Conservation (phyloP, 352 stramenopile genomes). For the Phytophthora pisi region DNA sequence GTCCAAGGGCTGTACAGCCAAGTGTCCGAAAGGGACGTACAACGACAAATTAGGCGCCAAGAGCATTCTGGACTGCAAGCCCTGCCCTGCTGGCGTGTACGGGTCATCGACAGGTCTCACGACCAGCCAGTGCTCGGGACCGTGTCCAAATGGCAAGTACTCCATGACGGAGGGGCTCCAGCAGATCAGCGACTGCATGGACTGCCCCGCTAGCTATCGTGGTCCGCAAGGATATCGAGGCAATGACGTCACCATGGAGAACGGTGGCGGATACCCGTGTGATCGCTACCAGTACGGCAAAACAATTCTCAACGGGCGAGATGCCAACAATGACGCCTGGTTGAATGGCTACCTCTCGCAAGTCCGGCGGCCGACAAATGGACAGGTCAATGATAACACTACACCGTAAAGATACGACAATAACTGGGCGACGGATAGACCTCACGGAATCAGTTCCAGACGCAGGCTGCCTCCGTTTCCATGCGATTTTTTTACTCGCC, state of each 20-base stretch:
- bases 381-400: constrained; percentile 36
- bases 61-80: constrained; percentile 69
- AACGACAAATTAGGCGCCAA: constrained; percentile 62
- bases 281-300: constrained; percentile 63
- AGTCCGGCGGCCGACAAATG: constrained; percentile 30
- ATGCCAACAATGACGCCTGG: constrained; percentile 35
- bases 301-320: constrained; percentile 45
- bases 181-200: constrained; percentile 59
- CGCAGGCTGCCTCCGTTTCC: too few species aligned
- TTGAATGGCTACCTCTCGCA: constrained; percentile 40
- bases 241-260: constrained; percentile 46
- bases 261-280: constrained; percentile 64
- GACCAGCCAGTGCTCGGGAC: constrained; percentile 56
- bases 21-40: constrained; percentile 76
- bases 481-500: too few species aligned
- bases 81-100: constrained; percentile 66
- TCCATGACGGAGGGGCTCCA: constrained; percentile 61
- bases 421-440: too few species aligned
- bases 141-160: constrained; percentile 75
- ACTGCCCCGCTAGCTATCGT: constrained; percentile 63
- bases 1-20: constrained; percentile 67
- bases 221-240: constrained; percentile 62
- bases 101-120: constrained; percentile 61
- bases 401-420: constrained; percentile 13
- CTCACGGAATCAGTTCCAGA: too few species aligned